Evolutionary conservation across 805 yeast species (phyloP).

Genomic region (Ogataea siamensis): DNA sequence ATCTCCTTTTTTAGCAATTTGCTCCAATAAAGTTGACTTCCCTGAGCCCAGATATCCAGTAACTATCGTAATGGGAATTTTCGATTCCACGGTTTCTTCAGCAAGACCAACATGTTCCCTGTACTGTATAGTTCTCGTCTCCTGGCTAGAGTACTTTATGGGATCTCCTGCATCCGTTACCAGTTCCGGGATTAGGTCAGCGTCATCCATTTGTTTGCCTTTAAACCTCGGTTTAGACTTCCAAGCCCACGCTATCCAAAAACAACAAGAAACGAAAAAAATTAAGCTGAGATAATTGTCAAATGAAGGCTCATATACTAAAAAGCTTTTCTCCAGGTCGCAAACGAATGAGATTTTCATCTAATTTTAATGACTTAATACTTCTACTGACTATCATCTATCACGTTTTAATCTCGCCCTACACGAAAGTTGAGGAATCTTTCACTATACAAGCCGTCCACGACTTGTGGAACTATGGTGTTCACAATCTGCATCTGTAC

Average conservation of each 20-base stretch:
- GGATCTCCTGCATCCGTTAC: slow-evolving; percentile 26
- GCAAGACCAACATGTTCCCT: slow-evolving; percentile 19
- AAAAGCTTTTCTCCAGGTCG: too few species aligned
- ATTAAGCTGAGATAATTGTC: too few species aligned
- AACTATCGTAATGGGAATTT: slow-evolving; percentile 87
- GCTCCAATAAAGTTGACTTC: slow-evolving; percentile 79
- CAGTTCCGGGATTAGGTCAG: slow-evolving; percentile 30
- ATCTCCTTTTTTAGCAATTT: slow-evolving; percentile 66
- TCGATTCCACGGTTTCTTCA: slow-evolving; percentile 31
- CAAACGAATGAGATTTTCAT: too few species aligned
- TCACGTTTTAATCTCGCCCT: slow-evolving; percentile 65
- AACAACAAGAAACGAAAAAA: too few species aligned
- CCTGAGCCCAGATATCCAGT: slow-evolving; percentile 97
- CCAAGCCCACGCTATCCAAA: too few species aligned
- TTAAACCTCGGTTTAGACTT: too few species aligned
- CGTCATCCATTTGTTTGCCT: slow-evolving; percentile 9
- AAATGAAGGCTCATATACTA: too few species aligned
- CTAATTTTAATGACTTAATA: neutral
- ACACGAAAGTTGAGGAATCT: slow-evolving; percentile 91
- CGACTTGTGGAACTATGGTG: slow-evolving; percentile 70
- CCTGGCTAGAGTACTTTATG: slow-evolving; percentile 25
- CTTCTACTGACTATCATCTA: slow-evolving; percentile 43
- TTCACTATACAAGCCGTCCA: slow-evolving; percentile 88
- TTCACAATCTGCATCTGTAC: slow-evolving; percentile 42
- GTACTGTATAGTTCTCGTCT: slow-evolving; percentile 3